These are phyloP conservation scores for Fagus crenata DNA, from an alignment of 306 rosid species.

Conservation along the genomic window DNA sequence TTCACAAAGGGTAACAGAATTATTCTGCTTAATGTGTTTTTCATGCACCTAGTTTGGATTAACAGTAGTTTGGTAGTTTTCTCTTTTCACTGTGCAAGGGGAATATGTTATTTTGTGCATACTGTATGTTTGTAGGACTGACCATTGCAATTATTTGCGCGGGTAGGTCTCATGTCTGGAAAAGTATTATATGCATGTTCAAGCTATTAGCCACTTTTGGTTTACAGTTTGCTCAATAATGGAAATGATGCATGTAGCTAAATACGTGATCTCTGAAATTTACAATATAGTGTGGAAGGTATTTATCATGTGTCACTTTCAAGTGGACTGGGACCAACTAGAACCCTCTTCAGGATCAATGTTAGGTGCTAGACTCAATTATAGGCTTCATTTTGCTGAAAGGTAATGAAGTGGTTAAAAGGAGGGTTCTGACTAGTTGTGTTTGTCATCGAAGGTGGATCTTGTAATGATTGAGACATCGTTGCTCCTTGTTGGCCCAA, in stretches of 20 bases:
- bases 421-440: no score
- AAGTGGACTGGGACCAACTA: neutral
- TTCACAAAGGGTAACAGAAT: no score
- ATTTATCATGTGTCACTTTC: neutral
- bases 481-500: no score
- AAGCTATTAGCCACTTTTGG: neutral
- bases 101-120: neutral
- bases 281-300: neutral
- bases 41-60: neutral
- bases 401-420: no score
- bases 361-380: no score
- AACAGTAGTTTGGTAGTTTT: neutral
- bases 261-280: neutral
- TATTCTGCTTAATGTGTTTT: neutral
- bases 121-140: neutral
- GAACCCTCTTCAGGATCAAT: no score
- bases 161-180: neutral
- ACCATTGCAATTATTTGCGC: neutral
- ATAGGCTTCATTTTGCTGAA: no score
- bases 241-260: neutral
- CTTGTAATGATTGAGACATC: no score
- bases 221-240: neutral
- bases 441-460: no score
- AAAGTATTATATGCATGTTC: neutral
- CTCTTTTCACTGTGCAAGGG: neutral